These are phyloP conservation scores for Ustilago tritici DNA, from an alignment of 1,284 basidiomycete genomes.

Conservation along the genomic window DNA sequence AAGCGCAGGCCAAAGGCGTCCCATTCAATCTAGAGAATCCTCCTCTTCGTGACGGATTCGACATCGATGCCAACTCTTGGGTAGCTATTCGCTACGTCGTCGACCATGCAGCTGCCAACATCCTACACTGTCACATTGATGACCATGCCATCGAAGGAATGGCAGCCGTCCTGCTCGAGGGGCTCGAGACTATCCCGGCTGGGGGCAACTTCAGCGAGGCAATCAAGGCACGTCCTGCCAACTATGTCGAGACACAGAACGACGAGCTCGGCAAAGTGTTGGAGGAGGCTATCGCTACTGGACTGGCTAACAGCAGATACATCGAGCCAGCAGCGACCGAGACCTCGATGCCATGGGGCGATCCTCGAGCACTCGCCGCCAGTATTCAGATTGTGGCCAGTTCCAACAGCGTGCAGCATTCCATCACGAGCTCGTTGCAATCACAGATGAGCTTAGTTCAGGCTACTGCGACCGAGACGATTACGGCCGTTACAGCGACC, in stretches of 20 bases:
- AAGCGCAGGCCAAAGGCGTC: slow-evolving; percentile 31
- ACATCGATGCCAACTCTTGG: slow-evolving; percentile 52
- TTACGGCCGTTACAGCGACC: slow-evolving; percentile 39
- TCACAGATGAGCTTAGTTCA: slow-evolving; percentile 25
- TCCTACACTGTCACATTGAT: slow-evolving; percentile 56
- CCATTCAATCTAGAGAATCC: slow-evolving; percentile 44
- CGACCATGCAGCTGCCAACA: slow-evolving; percentile 51
- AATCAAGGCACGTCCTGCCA: slow-evolving; percentile 23
- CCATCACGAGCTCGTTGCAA: slow-evolving; percentile 42
- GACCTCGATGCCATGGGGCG: slow-evolving; percentile 43
- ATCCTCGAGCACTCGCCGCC: slow-evolving; percentile 39
- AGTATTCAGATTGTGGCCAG: slow-evolving; percentile 47
- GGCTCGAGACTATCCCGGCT: slow-evolving; percentile 46
- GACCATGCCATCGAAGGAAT: slow-evolving; percentile 56
- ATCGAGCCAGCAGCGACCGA: slow-evolving; percentile 37
- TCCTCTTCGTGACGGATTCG: slow-evolving; percentile 54
- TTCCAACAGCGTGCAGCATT: slow-evolving; percentile 39
- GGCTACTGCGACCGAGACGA: slow-evolving; percentile 23
- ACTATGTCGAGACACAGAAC: slow-evolving; percentile 37
- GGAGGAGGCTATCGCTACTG: slow-evolving; percentile 25
- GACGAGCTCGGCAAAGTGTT: slow-evolving; percentile 40
- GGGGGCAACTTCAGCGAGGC: slow-evolving; percentile 45
- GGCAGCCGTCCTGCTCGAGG: slow-evolving; percentile 53
- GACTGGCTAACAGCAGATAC: slow-evolving; percentile 19
- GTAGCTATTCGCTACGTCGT: slow-evolving; percentile 50